Evolutionary conservation across 1,284 basidiomycete species (phyloP), one percentile per base, ranked within the genome.

Genomic region (Malassezia equina): DNA sequence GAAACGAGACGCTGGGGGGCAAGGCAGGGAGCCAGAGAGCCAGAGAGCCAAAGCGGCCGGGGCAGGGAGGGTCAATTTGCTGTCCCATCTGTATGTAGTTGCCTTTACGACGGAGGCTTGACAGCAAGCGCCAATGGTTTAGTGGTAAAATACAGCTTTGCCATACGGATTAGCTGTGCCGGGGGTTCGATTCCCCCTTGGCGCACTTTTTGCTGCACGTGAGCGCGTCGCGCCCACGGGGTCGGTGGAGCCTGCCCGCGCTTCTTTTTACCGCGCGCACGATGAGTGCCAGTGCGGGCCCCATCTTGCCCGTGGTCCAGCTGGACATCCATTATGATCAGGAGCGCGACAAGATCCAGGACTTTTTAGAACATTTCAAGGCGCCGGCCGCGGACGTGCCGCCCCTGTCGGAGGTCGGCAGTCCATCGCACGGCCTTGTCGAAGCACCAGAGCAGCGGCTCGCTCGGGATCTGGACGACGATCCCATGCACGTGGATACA

Each of bases 321-420:
- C 71, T 81, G 34, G 66, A 76, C 44, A 75, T 83, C 51, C 77
- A 80, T 72, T 83, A 83, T 62, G 75, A 75, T 4, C 75, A 77
- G 13, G 78, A 80, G 55, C 62, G 64, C 19, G 59, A 61, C 19
- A 71, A 71, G 51, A 73, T 73, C 49, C 56, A 47, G 34, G 65
- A 73, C 46, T 73, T 73, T 54, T 54, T 73, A 32, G 41, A 58
- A 42, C 61, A 63, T 52, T 71, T 62, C 62, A 71, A 71, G 49
- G 66, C 62, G 3, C 51, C 59, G 9, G 55, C 60, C 4, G 58
- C 61, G 3, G 49, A 62, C 11, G 57, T 66, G 39, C 51, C 42
- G 41, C 53, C 40, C 31, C 60, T 23, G 39, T 59, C 44, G 24
- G 48, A 28, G 36, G 56, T 31, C 47, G 59, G 19, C 36, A 50